Conservation (phyloP, 805 yeast genomes). For the Tetrapisispora fleetii region DNA sequence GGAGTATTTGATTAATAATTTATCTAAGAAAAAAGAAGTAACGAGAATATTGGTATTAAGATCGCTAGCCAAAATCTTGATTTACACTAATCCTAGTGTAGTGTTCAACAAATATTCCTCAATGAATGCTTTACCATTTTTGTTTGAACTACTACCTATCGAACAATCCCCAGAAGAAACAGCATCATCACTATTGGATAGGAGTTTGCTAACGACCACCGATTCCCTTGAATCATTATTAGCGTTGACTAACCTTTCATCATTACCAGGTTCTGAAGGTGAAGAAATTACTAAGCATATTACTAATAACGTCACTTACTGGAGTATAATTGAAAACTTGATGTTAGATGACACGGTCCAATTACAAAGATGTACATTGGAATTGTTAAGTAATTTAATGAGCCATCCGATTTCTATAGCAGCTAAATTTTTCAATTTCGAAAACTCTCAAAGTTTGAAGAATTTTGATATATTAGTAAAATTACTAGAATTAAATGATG, state of each 20-base stretch:
- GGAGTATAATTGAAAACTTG: constrained; percentile 38
- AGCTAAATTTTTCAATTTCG: constrained; percentile 48
- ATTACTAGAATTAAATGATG: constrained; percentile 31
- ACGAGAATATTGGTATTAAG: constrained; percentile 32
- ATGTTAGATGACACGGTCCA: constrained; percentile 37
- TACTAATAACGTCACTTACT: constrained; percentile 31
- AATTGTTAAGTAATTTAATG: constrained; percentile 53
- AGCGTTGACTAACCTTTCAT: constrained; percentile 60
- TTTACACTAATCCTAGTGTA: constrained; percentile 37
- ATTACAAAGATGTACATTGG: constrained; percentile 52
- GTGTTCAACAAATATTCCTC: constrained; percentile 36
- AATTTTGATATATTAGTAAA: constrained; percentile 37
- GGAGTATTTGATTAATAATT: constrained; percentile 26
- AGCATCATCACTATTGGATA: constrained; percentile 7
- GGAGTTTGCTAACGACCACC: constrained; percentile 16
- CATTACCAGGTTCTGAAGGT: constrained; percentile 34
- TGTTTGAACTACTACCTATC: constrained; percentile 33
- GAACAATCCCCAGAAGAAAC: not conserved
- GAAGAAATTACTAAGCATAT: constrained; percentile 29
- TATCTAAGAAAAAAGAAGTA: constrained; percentile 6
- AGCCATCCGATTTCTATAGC: constrained; percentile 34
- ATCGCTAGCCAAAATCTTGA: constrained; percentile 35
- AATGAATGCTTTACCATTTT: constrained; percentile 34
- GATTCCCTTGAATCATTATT: constrained; percentile 46
- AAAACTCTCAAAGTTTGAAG: constrained; percentile 26